Evolutionary conservation across 2,329 filamentous ascomycete species (phyloP).

Genomic region (Xylariaceae sp.): DNA sequence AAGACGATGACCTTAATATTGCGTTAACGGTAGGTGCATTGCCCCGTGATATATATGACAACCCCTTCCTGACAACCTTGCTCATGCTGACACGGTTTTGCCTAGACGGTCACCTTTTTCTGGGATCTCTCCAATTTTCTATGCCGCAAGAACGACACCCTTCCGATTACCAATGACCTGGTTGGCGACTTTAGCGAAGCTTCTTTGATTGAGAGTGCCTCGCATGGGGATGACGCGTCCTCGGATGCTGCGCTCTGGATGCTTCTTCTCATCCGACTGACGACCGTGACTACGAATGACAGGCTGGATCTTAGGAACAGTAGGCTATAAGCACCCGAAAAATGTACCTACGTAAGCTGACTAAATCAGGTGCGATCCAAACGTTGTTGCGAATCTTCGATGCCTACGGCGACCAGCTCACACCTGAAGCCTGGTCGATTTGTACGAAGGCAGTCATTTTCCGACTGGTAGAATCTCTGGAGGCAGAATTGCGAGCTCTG

Average conservation of each 20-base stretch:
- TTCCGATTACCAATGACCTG: conserved; percentile 53
- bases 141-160: conserved; percentile 51
- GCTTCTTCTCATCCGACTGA: conserved; percentile 65
- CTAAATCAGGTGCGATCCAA: conserved; percentile 64
- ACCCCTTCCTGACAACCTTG: not conserved
- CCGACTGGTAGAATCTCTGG: conserved; percentile 66
- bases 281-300: conserved; percentile 64
- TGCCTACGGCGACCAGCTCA: conserved; percentile 77
- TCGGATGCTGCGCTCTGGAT: conserved; percentile 74
- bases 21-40: conserved; percentile 68
- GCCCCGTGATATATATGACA: not conserved
- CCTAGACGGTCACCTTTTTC: conserved; percentile 82
- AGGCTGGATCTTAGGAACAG: conserved; percentile 75
- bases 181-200: conserved; percentile 52
- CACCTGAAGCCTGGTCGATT: conserved; percentile 73
- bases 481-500: conserved; percentile 44
- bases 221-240: conserved; percentile 51
- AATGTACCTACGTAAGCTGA: conserved; percentile 29
- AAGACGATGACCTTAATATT: conserved; percentile 90
- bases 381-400: conserved; percentile 89
- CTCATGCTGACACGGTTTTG: not conserved
- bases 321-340: conserved; percentile 23
- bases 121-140: conserved; percentile 93
- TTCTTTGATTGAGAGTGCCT: conserved; percentile 52
- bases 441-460: conserved; percentile 80